Conservation (phyloP, 495 filamentous ascomycete species). For the Articulospora tetracladia region DNA sequence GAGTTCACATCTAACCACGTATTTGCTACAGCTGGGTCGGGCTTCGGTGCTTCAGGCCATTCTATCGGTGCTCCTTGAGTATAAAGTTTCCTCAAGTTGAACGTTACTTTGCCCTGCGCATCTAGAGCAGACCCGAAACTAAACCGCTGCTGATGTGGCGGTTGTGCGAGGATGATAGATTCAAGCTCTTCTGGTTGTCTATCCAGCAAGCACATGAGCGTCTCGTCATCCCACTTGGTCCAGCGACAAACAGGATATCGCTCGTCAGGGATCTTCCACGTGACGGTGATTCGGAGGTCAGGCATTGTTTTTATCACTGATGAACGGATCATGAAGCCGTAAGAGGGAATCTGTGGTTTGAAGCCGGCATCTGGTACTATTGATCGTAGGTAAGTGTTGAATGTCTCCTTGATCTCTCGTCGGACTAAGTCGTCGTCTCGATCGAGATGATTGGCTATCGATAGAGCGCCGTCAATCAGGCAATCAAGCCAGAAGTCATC, state of each 20-base stretch:
- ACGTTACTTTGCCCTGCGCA: neutral
- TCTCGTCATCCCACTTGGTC: neutral
- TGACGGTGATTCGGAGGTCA: neutral
- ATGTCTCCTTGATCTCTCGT: slow-evolving; percentile 27
- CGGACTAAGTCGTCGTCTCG: slow-evolving; percentile 25
- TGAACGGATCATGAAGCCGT: neutral
- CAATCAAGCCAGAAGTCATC: slow-evolving; percentile 41
- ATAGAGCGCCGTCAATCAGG: slow-evolving; percentile 44
- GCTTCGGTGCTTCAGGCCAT: neutral
- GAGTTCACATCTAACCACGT: neutral
- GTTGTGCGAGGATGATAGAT: slow-evolving; percentile 1
- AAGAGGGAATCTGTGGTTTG: slow-evolving; percentile 2
- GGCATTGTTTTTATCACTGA: slow-evolving; percentile 1
- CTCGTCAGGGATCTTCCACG: neutral
- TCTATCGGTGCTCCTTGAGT: neutral
- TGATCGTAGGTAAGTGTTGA: slow-evolving; percentile 32
- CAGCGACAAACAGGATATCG: neutral
- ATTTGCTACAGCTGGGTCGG: neutral
- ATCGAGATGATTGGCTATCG: slow-evolving; percentile 36
- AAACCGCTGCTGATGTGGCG: slow-evolving; percentile 7
- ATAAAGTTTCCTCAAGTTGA: neutral
- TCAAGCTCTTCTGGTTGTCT: neutral
- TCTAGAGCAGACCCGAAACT: neutral
- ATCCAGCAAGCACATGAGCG: slow-evolving; percentile 1
- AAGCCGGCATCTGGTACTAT: too few species aligned